phyloP scores from a whole-genome alignment of 257 asterid species.

The Hygrophila difformis region DNA sequence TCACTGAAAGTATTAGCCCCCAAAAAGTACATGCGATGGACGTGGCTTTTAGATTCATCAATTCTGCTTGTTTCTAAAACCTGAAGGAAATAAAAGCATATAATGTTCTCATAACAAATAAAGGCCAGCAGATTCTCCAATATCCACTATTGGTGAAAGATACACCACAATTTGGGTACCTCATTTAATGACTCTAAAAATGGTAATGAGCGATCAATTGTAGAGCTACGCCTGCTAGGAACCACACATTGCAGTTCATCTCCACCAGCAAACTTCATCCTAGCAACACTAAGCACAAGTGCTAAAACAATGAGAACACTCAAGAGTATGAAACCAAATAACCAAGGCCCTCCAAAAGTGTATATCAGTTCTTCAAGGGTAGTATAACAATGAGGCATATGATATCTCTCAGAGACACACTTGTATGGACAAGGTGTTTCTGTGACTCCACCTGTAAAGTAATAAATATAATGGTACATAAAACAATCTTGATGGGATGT shows the following conservation, averaged over 20 bases:
- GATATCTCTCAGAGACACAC: constrained; percentile 82
- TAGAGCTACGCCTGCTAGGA: constrained; percentile 59
- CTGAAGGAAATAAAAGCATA: constrained; percentile 21
- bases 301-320: constrained; percentile 69
- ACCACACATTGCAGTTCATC: constrained; percentile 70
- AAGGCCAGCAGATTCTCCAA: constrained; percentile 10
- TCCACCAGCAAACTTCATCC: constrained; percentile 65
- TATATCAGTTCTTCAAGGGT: constrained; percentile 78
- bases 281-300: constrained; percentile 82
- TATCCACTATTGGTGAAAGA: constrained; percentile 11
- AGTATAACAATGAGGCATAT: constrained; percentile 81
- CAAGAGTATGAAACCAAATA: constrained; percentile 61
- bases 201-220: constrained; percentile 81
- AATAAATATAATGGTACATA: neutral
- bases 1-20: constrained; percentile 81
- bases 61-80: constrained; percentile 80
- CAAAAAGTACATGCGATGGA: constrained; percentile 77
- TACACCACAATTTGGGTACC: constrained; percentile 37
- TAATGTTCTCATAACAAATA: constrained; percentile 5
- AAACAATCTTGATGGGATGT: neutral
- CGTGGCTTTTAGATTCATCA: constrained; percentile 77
- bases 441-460: constrained; percentile 61
- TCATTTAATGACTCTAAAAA: constrained; percentile 83
- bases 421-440: constrained; percentile 75
- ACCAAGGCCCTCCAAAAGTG: constrained; percentile 94